Evolutionary conservation across 176 grass and related monocot genomes (phyloP).

Genomic region (Elymus sibiricus): DNA sequence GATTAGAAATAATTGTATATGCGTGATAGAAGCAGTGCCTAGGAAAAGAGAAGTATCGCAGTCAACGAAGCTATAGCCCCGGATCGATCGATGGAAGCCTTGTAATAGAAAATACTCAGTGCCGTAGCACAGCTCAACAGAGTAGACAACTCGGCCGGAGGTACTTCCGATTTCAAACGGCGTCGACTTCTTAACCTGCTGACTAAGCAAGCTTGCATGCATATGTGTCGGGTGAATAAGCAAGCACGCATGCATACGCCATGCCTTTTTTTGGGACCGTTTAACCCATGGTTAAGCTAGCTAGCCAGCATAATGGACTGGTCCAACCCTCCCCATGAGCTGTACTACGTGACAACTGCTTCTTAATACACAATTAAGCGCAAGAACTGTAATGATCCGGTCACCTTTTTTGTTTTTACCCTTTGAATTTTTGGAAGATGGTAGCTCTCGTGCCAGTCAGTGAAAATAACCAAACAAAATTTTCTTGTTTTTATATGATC

Average conservation of each 20-base stretch:
- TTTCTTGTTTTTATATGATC: background rate
- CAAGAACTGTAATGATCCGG: background rate
- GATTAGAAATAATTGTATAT: background rate
- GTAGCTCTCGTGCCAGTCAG: background rate
- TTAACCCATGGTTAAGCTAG: conserved; percentile 12
- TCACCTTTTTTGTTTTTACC: background rate
- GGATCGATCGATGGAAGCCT: background rate
- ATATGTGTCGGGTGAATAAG: conserved; percentile 25
- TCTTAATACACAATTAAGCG: background rate
- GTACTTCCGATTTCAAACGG: background rate
- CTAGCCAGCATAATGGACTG: background rate
- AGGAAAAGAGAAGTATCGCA: conserved; percentile 7
- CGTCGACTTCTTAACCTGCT: background rate
- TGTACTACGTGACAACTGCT: background rate
- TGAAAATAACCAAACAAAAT: too few species aligned
- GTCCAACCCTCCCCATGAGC: conserved; percentile 20
- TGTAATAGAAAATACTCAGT: too few species aligned
- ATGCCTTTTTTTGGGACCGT: conserved; percentile 14
- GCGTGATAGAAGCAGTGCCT: background rate
- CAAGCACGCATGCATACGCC: background rate
- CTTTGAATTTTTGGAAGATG: background rate
- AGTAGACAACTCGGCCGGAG: background rate
- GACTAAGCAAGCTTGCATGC: background rate
- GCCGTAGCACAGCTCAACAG: background rate
- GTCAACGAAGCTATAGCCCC: conserved; percentile 26